These are phyloP conservation scores for Colletotrichum sp. DNA, from an alignment of 2,329 filamentous ascomycete species.

Conservation along the genomic window DNA sequence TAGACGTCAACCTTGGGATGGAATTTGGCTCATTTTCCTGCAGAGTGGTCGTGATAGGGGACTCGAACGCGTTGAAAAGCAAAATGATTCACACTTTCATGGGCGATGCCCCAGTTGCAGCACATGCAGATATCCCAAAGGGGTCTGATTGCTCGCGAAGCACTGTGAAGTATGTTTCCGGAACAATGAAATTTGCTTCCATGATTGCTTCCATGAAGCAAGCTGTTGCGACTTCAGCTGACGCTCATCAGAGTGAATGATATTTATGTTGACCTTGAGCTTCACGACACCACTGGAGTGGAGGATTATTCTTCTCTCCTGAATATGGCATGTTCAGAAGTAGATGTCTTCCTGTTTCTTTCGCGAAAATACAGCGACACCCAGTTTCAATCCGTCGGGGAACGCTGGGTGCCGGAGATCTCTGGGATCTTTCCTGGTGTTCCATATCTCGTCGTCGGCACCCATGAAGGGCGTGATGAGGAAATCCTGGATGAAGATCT, in stretches of 20 bases:
- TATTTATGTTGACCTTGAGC: background rate
- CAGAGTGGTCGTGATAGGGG: background rate
- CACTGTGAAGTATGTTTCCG: background rate
- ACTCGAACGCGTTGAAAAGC: background rate
- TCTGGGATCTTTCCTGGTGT: background rate
- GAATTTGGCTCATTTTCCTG: background rate
- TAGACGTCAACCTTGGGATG: background rate
- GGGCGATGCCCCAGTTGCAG: background rate
- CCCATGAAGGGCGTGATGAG: background rate
- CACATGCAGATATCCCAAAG: background rate
- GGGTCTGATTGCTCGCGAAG: background rate
- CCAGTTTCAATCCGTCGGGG: background rate
- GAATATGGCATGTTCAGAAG: background rate
- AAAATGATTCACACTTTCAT: background rate
- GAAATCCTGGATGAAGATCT: background rate
- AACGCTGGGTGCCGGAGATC: background rate
- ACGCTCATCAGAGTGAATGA: background rate
- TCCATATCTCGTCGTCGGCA: background rate
- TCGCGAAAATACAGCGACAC: background rate
- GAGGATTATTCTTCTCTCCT: background rate
- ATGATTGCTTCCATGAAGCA: background rate
- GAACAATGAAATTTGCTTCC: background rate
- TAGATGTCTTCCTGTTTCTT: background rate
- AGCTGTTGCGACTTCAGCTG: background rate
- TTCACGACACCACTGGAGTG: background rate